A percentile compares a stretch with the other conserved stretches of the same genome.
Evolutionary conservation across 2,329 filamentous ascomycete species (phyloP).

Genomic region (Cadophora gregata): DNA sequence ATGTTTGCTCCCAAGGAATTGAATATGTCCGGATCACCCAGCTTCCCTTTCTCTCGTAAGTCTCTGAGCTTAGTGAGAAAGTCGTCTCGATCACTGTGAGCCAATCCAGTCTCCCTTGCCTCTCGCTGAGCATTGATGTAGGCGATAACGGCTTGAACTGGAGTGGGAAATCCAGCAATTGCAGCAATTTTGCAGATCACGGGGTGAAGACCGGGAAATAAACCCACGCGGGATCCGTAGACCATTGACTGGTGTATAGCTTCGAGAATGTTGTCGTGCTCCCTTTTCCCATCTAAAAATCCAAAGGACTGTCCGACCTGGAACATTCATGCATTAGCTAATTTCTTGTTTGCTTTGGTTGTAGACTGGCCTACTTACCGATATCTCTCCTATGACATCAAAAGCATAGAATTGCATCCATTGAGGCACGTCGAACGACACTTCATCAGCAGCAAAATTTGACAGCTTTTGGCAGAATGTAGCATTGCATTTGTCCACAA

Average conservation of each 20-base stretch:
- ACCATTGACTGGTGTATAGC: constrained; percentile 44
- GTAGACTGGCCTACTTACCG: constrained; percentile 37
- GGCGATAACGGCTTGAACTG: too few species aligned
- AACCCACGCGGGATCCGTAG: constrained; percentile 48
- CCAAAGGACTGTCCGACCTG: too few species aligned
- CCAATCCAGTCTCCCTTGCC: too few species aligned
- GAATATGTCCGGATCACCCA: background rate
- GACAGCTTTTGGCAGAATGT: constrained; percentile 47
- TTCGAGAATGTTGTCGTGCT: constrained; percentile 49
- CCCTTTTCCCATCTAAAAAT: constrained; percentile 35
- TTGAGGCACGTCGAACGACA: constrained; percentile 47
- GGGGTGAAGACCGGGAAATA: constrained; percentile 41
- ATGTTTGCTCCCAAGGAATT: constrained; percentile 21
- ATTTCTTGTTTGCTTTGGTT: background rate
- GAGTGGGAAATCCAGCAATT: too few species aligned
- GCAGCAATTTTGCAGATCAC: too few species aligned
- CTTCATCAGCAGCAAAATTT: constrained; percentile 43
- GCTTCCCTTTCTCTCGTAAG: background rate
- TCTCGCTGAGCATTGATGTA: too few species aligned
- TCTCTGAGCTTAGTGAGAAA: constrained; percentile 7
- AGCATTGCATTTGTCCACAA: constrained; percentile 52
- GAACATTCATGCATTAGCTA: too few species aligned
- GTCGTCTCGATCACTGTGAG: background rate
- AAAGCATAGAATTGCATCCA: constrained; percentile 54
- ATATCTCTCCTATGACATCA: constrained; percentile 56